Base-by-base conservation (phyloP, 306 rosid genomes). In the Cucurbita ficifolia region DNA sequence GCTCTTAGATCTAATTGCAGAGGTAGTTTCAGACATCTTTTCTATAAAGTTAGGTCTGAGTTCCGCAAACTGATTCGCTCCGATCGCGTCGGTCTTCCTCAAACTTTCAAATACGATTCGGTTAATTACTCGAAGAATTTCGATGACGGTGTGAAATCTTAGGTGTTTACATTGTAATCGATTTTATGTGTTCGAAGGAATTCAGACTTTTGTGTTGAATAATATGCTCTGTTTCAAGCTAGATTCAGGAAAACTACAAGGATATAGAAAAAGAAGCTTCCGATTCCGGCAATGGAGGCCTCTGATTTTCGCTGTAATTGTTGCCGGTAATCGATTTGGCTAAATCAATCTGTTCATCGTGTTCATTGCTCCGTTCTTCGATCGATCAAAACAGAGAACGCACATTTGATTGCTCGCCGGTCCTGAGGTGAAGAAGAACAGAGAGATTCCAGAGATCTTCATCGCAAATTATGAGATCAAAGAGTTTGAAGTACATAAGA, bases 21-120 rank as follows among this genome's bases (percentile, higher is more conserved):
- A 65, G 97, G 97, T 12, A 93, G 86, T 78, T 86, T 80, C 88
- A 78, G 83, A 50, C 97, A 90, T 76, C 85, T 93, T 57, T 79
- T 87, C 83, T 87, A 42, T 42, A 65, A 65, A 18, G 75, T 87
- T 49, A 85, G 90, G 43, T 93, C 85, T 46, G 90, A 90, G 93
- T 54, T 93, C 76, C 77, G 81, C 39, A 86, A 77, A 77, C 75
- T 93, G 49, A 19, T 82, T 17, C 17, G 82, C 5, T 82, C 93
- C n/a, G 82, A 88, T 81, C 76, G 57, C 8, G 79, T 80, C 17
- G 60, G 76, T 48, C 97, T 93, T 78, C 98, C 98, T 29, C 91
- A 90, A 76, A 88, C 96, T 68, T 86, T 79, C 83, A 83, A 81
- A 76, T 84, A 82, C 68, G 56, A 80, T 58, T 79, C 87, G 22